Percentiles rank a stretch among this genome's conserved stretches.
phyloP scores from a whole-genome alignment of 805 yeast species.

The Myxozyma vanderwaltii region DNA sequence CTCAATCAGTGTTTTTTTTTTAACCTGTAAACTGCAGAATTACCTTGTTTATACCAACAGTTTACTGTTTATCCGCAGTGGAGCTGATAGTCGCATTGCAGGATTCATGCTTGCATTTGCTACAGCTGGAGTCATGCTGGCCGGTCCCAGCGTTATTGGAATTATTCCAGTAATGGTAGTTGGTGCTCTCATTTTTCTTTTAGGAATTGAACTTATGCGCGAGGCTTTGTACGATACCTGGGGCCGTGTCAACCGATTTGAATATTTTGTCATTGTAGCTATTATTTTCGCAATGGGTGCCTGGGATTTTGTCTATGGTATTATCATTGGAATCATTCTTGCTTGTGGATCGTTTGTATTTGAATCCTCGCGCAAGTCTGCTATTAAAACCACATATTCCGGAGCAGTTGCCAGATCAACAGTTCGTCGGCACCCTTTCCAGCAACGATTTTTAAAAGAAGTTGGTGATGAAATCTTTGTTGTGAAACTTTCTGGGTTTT shows the following conservation, averaged over 20 bases:
- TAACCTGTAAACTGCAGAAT: constrained; percentile 46
- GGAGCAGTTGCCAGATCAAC: constrained; percentile 91
- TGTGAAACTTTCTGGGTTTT: constrained; percentile 79
- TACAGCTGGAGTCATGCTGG: constrained; percentile 76
- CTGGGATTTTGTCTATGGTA: constrained; percentile 92
- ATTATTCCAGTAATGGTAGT: constrained; percentile 95
- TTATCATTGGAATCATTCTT: constrained; percentile 81
- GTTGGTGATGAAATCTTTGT: constrained; percentile 92
- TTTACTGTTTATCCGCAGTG: constrained; percentile 87
- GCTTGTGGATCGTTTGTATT: constrained; percentile 96
- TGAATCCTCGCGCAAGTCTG: constrained; percentile 82
- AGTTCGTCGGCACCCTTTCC: constrained; percentile 86
- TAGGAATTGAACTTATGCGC: constrained; percentile 86
- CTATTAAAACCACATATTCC: constrained; percentile 76
- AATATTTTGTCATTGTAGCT: constrained; percentile 77
- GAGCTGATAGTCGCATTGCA: constrained; percentile 86
- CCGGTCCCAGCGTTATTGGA: constrained; percentile 92
- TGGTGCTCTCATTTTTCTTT: constrained; percentile 83
- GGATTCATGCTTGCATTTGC: constrained; percentile 87
- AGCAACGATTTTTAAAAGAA: constrained; percentile 77
- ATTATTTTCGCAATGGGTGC: constrained; percentile 96
- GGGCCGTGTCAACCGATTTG: constrained; percentile 72
- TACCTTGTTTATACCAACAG: constrained; percentile 94
- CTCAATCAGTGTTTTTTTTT: background rate
- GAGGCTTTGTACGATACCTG: constrained; percentile 86